Conservation (phyloP, 192 early-diverging fungal species). For the Haplosporangium gracile region DNA sequence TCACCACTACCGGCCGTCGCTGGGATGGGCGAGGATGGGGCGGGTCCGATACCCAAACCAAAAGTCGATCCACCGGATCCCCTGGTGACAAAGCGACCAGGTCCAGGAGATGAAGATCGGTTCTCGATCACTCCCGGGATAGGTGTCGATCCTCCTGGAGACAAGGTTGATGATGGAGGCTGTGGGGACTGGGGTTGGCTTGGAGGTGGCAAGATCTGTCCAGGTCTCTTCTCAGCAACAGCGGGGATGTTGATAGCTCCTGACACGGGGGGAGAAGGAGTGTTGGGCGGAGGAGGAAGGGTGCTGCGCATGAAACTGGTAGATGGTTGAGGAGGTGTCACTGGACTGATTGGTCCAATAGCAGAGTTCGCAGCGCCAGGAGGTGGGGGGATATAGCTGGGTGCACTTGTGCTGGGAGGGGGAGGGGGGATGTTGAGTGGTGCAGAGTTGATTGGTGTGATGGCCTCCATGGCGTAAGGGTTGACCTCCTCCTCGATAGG, state of each 20-base stretch:
- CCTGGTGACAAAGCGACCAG: not conserved
- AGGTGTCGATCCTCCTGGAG: slow-evolving; percentile 33
- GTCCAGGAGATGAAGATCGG: slow-evolving; percentile 26
- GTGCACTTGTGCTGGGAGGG: not conserved
- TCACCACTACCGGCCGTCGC: not conserved
- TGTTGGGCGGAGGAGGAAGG: slow-evolving; percentile 23
- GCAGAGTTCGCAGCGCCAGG: slow-evolving; percentile 2
- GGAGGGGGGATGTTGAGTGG: not conserved
- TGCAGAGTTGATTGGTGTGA: not conserved
- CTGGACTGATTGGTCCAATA: not conserved
- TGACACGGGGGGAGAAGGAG: slow-evolving; percentile 21
- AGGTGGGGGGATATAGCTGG: slow-evolving; percentile 25
- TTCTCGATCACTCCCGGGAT: slow-evolving; percentile 45
- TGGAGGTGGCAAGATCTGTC: slow-evolving; percentile 1
- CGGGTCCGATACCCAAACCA: slow-evolving; percentile 20
- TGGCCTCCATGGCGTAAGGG: slow-evolving; percentile 47
- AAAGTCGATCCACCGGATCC: slow-evolving; percentile 23
- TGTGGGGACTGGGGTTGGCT: not conserved
- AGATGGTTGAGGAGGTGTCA: slow-evolving; percentile 7
- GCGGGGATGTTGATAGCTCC: slow-evolving; percentile 15
- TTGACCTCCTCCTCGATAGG: slow-evolving; percentile 14
- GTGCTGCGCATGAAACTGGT: slow-evolving; percentile 13
- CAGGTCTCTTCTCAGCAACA: not conserved
- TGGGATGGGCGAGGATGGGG: slow-evolving; percentile 9
- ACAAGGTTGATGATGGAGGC: slow-evolving; percentile 10